Conservation (phyloP, 202 grass and related monocot species). For the Carex arenaria region DNA sequence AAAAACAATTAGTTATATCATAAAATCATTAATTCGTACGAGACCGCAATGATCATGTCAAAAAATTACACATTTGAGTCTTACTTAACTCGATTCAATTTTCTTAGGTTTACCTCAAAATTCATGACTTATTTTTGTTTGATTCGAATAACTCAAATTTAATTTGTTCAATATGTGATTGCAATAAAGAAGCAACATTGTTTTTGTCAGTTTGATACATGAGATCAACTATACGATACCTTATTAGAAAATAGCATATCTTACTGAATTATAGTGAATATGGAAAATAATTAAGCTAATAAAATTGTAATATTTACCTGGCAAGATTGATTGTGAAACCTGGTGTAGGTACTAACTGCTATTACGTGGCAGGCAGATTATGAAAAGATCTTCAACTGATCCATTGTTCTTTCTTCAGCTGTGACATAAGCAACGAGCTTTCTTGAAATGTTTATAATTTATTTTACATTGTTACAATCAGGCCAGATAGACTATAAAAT, state of each 20-base stretch:
- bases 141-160: too few species aligned
- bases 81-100: too few species aligned
- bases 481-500: too few species aligned
- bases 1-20: too few species aligned
- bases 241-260: neutral
- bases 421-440: neutral
- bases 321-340: neutral
- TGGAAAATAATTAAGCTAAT: neutral
- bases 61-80: too few species aligned
- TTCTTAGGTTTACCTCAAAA: too few species aligned
- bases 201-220: neutral
- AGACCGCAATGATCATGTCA: too few species aligned
- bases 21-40: too few species aligned
- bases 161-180: neutral
- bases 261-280: neutral
- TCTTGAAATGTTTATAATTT: neutral
- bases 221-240: neutral
- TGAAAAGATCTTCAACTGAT: too few species aligned
- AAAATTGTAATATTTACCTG: neutral
- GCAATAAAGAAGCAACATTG: neutral
- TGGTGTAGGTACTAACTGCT: neutral
- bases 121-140: too few species aligned
- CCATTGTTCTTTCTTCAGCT: too few species aligned
- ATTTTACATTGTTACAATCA: neutral
- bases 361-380: neutral